Evolutionary conservation across 306 rosid genomes (phyloP).

Genomic region (Psophocarpus tetragonolobus): DNA sequence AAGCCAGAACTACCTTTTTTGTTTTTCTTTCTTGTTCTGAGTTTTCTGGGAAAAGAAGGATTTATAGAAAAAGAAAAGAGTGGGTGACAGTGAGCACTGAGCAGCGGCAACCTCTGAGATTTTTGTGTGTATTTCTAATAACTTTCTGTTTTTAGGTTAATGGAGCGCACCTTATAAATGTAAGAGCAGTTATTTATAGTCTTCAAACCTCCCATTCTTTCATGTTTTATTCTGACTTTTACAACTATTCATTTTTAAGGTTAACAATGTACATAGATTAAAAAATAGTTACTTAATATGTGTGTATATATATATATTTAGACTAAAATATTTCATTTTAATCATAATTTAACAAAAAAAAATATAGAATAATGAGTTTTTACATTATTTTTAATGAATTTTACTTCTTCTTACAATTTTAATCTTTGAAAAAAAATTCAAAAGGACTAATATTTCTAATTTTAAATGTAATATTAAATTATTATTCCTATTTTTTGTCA

Average conservation of each 20-base stretch:
- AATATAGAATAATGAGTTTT: not conserved
- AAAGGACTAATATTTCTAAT: too few relatives aligned
- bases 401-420: too few relatives aligned
- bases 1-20: constrained; percentile 40
- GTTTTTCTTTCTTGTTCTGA: not conserved
- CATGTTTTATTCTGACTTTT: not conserved
- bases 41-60: not conserved
- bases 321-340: not conserved
- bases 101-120: constrained; percentile 37
- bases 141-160: not conserved
- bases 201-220: not conserved
- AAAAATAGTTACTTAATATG: too few relatives aligned
- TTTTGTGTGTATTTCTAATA: constrained; percentile 38
- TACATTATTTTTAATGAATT: not conserved
- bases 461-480: too few relatives aligned
- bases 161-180: not conserved
- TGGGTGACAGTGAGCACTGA: constrained; percentile 20
- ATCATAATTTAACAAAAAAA: not conserved
- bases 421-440: too few relatives aligned
- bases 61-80: not conserved
- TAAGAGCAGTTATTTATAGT: constrained; percentile 2
- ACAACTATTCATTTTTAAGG: not conserved
- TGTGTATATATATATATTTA: too few relatives aligned
- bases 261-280: too few relatives aligned
- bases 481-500: too few relatives aligned